Conservation (phyloP, 129 eudicot genomes). For the Saussurea involucrata region DNA sequence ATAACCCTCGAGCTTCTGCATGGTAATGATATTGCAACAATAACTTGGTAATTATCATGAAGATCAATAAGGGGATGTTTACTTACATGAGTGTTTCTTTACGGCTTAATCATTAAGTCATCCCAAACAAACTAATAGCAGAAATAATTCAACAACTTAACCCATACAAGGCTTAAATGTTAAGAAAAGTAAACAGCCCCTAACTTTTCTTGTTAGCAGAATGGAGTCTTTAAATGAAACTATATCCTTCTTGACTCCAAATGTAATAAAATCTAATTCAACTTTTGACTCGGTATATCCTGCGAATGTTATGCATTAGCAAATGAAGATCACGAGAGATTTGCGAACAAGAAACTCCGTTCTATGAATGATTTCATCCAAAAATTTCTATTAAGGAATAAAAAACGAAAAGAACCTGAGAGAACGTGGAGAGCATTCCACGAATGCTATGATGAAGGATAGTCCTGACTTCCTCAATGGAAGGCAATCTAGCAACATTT, state of each 20-base stretch:
- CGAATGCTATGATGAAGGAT: constrained; percentile 58
- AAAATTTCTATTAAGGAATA: neutral
- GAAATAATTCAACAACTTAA: too few relatives aligned
- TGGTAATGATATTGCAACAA: constrained; percentile 6
- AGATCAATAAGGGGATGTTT: too few relatives aligned
- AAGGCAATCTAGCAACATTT: constrained; percentile 83
- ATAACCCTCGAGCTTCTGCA: constrained; percentile 80
- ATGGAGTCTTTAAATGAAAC: neutral
- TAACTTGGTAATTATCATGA: neutral
- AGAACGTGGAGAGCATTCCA: constrained; percentile 78
- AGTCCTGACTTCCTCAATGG: constrained; percentile 74
- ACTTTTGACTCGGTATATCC: neutral
- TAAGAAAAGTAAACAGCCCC: too few relatives aligned
- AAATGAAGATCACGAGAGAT: neutral
- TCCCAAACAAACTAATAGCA: too few relatives aligned
- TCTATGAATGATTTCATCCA: neutral
- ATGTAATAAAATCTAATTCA: neutral
- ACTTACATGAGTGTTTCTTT: too few relatives aligned
- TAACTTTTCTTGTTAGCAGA: neutral
- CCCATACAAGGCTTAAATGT: too few relatives aligned
- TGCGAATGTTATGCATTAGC: neutral
- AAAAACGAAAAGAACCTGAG: constrained; percentile 43
- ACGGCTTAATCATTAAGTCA: too few relatives aligned
- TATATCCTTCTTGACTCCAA: neutral
- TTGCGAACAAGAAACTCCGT: neutral